Conservation (phyloP, 1,284 basidiomycete genomes). For the Gomphus bonarii region DNA sequence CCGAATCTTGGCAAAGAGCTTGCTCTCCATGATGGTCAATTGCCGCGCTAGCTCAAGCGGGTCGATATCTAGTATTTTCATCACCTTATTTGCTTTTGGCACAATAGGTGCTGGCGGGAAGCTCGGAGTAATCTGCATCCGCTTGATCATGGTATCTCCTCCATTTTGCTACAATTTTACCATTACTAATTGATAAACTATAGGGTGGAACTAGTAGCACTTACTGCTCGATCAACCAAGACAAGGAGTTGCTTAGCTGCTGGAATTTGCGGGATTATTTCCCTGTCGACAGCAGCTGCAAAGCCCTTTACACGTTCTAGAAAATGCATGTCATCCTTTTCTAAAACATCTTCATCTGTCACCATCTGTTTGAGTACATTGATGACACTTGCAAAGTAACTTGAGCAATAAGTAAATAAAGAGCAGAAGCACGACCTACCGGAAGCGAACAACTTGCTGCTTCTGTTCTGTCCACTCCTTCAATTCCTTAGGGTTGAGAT, state of each 20-base stretch:
- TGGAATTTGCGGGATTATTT: conserved; percentile 35
- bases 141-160: conserved; percentile 37
- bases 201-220: conserved; percentile 21
- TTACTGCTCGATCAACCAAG: conserved; percentile 67
- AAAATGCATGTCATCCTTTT: conserved; percentile 72
- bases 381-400: conserved; percentile 49
- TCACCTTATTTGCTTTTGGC: conserved; percentile 64
- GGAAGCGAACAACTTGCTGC: conserved; percentile 79
- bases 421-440: conserved; percentile 38
- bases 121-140: conserved; percentile 34
- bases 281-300: conserved; percentile 48
- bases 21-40: conserved; percentile 87
- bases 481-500: conserved; percentile 52
- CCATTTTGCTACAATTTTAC: conserved; percentile 39
- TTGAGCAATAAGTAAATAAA: background rate
- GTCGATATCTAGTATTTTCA: conserved; percentile 84
- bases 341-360: conserved; percentile 69
- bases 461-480: conserved; percentile 84
- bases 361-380: conserved; percentile 81
- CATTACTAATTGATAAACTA: conserved; percentile 10
- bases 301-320: conserved; percentile 74
- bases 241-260: conserved; percentile 64
- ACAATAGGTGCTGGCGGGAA: conserved; percentile 57
- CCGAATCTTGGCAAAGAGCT: conserved; percentile 80
- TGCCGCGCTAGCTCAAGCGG: conserved; percentile 89